A percentile compares a stretch with the other conserved stretches of the same genome.
phyloP scores from a whole-genome alignment of 805 yeast genomes.

The Candida taoyuanica region DNA sequence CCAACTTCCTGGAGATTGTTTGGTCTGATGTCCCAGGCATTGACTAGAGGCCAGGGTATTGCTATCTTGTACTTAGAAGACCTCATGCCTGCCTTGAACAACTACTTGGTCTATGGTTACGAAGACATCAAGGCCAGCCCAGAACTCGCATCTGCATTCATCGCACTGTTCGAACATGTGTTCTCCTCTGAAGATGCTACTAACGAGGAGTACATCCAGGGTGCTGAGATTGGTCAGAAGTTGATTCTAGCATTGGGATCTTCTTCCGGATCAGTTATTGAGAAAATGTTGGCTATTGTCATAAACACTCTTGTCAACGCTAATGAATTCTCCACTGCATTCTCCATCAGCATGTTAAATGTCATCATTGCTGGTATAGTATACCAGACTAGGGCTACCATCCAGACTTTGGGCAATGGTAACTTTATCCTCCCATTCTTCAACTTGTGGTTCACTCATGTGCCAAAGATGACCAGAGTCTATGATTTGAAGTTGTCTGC shows the following conservation, averaged over 20 bases:
- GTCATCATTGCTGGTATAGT: conserved; percentile 61
- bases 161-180: conserved; percentile 44
- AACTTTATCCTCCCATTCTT: conserved; percentile 49
- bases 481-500: conserved; percentile 75
- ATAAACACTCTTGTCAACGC: conserved; percentile 34
- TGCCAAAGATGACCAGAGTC: conserved; percentile 58
- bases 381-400: conserved; percentile 51
- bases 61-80: conserved; percentile 74
- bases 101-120: conserved; percentile 60
- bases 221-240: conserved; percentile 61
- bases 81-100: conserved; percentile 65
- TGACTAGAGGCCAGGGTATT: conserved; percentile 33
- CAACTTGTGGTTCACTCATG: conserved; percentile 54
- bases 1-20: conserved; percentile 75
- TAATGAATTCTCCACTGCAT: conserved; percentile 26
- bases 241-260: conserved; percentile 54
- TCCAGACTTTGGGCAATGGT: conserved; percentile 44
- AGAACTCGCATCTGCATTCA: conserved; percentile 43
- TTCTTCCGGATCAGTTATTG: conserved; percentile 39
- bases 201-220: conserved; percentile 50
- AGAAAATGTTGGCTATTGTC: conserved; percentile 36
- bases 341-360: conserved; percentile 48
- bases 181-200: conserved; percentile 44
- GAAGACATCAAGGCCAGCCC: conserved; percentile 44
- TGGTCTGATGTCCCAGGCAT: conserved; percentile 39